Evolutionary conservation across 352 stramenopile species (phyloP), one percentile per base, ranked within the genome.

Genomic region (Blastocystis sp.): DNA sequence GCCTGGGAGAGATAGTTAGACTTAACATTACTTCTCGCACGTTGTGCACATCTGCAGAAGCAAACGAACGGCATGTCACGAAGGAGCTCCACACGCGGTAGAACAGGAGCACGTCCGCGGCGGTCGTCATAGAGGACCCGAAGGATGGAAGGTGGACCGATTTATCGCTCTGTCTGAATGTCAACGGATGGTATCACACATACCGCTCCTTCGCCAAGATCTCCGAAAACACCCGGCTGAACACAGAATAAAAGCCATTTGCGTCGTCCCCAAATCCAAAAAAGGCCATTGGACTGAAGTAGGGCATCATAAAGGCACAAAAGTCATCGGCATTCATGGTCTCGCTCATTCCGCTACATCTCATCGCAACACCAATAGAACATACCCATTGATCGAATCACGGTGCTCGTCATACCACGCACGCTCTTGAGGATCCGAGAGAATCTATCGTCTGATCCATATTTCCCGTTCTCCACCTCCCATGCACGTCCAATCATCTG

Each of bases 401-500:
- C 92, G 88, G 88, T 96, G 92, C 42, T 94, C 90, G 87, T 96
- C 92, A 86, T 96, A 96, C 92, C 92, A 96, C 71, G 88, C 90
- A 34, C 91, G 81, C 78, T 91, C 89, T 24, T 88, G 73, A 2
- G 88, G 48, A 81, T 91, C 88, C 36, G 79, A 87, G 0, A 79
- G 77, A 51, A 86, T 88, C 85, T 65, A 77, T 44, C 48, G 24
- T 18, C 38, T 63, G 64, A 71, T 88, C 18, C 84, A 64, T 21
- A 69, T 73, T 34, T 59, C 87, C 87, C 89, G 64, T 87, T 94
- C 36, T 96, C 87, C 64, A 96, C 92, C 54, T 95, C 92, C 88
- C 96, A 96, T 4, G 94, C 93, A 78, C 95, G 91, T 0, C 94
- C 93, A 42, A 97, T 91, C 86, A 93, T 90, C 64, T 97, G 92